Base-by-base conservation (phyloP, 1,284 basidiomycete genomes). In the Tetrapyrgos nigripes region DNA sequence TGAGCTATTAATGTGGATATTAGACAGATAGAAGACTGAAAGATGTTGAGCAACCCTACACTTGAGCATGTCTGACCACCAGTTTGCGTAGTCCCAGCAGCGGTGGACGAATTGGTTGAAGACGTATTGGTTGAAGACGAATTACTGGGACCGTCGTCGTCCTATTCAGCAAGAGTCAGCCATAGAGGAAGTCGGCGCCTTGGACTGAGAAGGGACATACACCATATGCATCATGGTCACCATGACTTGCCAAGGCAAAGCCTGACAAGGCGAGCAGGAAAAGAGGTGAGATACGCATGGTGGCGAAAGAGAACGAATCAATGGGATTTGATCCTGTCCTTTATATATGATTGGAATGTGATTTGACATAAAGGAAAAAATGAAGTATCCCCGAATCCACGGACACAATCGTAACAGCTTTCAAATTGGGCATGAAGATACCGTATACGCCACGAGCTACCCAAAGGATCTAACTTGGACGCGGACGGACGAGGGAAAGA, bases 1-100 rank as follows among this genome's bases (percentile, higher is more conserved):
- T 79, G 10, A 67, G 63, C 77, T 81, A 61, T 26, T 55, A 14
- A 21, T 51, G 53, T 50, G 37, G 55, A 50, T 29, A 28, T 23
- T 26, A 45, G 19, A 4, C 6, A 14, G 14, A 35, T 27, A 40
- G 17, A 33, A 53, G n/a, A 21, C 26, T 48, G 33, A 51, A 51
- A 8, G 17, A 43, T 17, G 40, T 24, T 40, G n/a, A 9, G 10
- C 14, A 24, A 37, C 61, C 58, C 23, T 49, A 68, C 68, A 13
- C 26, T 55, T 40, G 58, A 57, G 50, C 70, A 70, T 33, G 61
- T 54, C 43, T 52, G 59, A 47, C 63, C 64, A 9, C 66, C 65
- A 31, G 64, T 62, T 27, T 40, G 37, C 13, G 37, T 17, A n/a
- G 37, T 17, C 14, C 37, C 37, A 40, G 37, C 4, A 6, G 37